Conservation (phyloP, 345 rosid genomes). For the Sonneratia alba region DNA sequence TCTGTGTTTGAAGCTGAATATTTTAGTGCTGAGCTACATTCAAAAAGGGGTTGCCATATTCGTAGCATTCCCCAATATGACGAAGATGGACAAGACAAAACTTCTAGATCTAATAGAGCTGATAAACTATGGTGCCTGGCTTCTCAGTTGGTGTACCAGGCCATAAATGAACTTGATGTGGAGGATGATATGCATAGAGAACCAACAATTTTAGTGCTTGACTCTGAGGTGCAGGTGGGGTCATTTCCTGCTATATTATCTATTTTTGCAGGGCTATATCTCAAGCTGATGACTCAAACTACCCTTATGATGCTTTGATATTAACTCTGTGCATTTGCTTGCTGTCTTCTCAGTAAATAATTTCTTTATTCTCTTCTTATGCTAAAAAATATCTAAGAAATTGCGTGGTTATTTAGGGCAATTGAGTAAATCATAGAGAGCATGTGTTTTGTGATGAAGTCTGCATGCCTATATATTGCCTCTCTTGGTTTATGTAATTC, state of each 20-base stretch:
- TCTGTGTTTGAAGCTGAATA: slow-evolving; percentile 31
- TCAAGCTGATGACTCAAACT: not conserved
- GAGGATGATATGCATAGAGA: slow-evolving; percentile 37
- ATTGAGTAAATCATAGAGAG: not conserved
- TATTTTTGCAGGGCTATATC: not conserved
- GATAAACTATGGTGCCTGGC: slow-evolving; percentile 35
- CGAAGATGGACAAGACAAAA: slow-evolving; percentile 25
- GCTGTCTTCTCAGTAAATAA: not conserved
- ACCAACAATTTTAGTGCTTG: slow-evolving; percentile 67
- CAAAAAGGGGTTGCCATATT: slow-evolving; percentile 53
- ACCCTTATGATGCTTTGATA: not conserved
- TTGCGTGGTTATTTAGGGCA: not conserved
- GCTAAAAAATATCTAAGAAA: not conserved
- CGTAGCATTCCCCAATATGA: slow-evolving; percentile 28
- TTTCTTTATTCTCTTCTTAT: not conserved
- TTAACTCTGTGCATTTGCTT: not conserved
- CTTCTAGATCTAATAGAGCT: slow-evolving; percentile 17
- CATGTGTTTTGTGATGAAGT: not conserved
- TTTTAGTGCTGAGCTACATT: slow-evolving; percentile 30
- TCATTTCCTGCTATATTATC: not conserved
- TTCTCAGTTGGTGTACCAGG: slow-evolving; percentile 47
- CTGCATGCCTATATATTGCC: not conserved
- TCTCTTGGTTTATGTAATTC: not conserved
- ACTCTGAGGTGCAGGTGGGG: slow-evolving; percentile 77
- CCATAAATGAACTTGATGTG: slow-evolving; percentile 42